A percentile compares a stretch with the other conserved stretches of the same genome.
Evolutionary conservation across 768 basidiomycete species (phyloP).

Genomic region (Coprinopsis marcescibilis): DNA sequence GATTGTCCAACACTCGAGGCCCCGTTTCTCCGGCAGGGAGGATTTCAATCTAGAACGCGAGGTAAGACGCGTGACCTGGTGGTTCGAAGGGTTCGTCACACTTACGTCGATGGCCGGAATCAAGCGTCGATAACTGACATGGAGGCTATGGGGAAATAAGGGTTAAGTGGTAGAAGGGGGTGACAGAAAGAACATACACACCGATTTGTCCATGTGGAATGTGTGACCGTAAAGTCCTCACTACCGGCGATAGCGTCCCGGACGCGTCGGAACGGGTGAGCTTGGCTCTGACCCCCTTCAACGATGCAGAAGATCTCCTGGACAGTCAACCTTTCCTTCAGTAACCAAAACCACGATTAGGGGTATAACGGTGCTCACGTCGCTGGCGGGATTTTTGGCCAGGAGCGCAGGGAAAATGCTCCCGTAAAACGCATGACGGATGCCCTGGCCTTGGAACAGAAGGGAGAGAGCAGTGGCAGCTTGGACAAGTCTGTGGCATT

Average conservation of each 20-base stretch:
- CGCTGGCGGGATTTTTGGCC: slow-evolving; percentile 56
- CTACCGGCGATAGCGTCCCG: slow-evolving; percentile 66
- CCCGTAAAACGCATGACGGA: slow-evolving; percentile 82
- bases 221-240: slow-evolving; percentile 58
- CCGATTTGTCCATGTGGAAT: slow-evolving; percentile 88
- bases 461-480: slow-evolving; percentile 72
- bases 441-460: slow-evolving; percentile 46
- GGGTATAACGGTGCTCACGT: slow-evolving; percentile 41
- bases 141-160: slow-evolving; percentile 42
- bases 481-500: slow-evolving; percentile 69
- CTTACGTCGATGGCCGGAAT: slow-evolving; percentile 77
- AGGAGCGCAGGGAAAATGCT: slow-evolving; percentile 66
- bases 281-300: slow-evolving; percentile 55
- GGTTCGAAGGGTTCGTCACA: slow-evolving; percentile 9
- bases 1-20: slow-evolving; percentile 63
- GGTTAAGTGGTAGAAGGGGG: background rate
- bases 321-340: slow-evolving; percentile 6
- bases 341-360: background rate
- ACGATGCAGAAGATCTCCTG: slow-evolving; percentile 87
- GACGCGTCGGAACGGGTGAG: slow-evolving; percentile 74
- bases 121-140: slow-evolving; percentile 66
- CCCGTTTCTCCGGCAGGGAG: slow-evolving; percentile 77
- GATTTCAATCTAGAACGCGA: slow-evolving; percentile 63
- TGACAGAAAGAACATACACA: slow-evolving; percentile 23
- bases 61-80: slow-evolving; percentile 9